phyloP scores from a whole-genome alignment of 2,329 filamentous ascomycete species.

The Cordyceps tenuipes region DNA sequence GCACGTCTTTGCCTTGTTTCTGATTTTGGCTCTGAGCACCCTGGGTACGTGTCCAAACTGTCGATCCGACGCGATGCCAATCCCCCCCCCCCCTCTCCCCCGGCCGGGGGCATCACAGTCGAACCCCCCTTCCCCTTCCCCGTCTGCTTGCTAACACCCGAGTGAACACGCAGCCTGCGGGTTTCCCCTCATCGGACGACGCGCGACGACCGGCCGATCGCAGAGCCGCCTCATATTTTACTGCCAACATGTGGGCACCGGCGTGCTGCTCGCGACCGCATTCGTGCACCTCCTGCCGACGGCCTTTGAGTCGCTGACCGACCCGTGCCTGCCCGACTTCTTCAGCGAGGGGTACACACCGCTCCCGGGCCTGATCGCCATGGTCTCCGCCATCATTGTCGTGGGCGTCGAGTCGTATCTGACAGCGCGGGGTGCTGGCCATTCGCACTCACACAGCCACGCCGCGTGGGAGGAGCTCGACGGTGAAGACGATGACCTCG shows the following conservation, averaged over 20 bases:
- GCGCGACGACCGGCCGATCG: conserved; percentile 46
- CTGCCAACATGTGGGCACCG: conserved; percentile 70
- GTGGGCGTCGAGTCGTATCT: conserved; percentile 85
- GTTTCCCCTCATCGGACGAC: conserved; percentile 56
- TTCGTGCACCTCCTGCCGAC: conserved; percentile 71
- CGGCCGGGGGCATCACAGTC: not conserved
- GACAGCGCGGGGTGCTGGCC: conserved; percentile 58
- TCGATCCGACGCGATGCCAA: not conserved
- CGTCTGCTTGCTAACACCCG: conserved; percentile 8
- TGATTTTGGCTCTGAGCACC: conserved; percentile 56
- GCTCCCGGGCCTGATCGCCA: conserved; percentile 72
- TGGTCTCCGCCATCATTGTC: conserved; percentile 73
- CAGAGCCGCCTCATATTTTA: conserved; percentile 56
- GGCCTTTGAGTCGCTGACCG: conserved; percentile 57
- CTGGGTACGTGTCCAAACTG: conserved; percentile 33
- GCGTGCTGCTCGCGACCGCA: conserved; percentile 77
- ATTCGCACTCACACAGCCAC: conserved; percentile 49
- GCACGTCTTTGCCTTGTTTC: conserved; percentile 59
- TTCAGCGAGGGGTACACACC: conserved; percentile 74
- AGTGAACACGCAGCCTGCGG: conserved; percentile 42
- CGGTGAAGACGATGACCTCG: conserved; percentile 25
- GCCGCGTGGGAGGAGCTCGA: conserved; percentile 39
- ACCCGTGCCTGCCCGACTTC: conserved; percentile 66
- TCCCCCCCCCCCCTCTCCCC: too few relatives aligned
- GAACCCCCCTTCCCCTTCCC: too few relatives aligned